These are phyloP conservation scores for Hypoxylon perforatum DNA, from an alignment of 495 filamentous ascomycete genomes.

Conservation along the genomic window DNA sequence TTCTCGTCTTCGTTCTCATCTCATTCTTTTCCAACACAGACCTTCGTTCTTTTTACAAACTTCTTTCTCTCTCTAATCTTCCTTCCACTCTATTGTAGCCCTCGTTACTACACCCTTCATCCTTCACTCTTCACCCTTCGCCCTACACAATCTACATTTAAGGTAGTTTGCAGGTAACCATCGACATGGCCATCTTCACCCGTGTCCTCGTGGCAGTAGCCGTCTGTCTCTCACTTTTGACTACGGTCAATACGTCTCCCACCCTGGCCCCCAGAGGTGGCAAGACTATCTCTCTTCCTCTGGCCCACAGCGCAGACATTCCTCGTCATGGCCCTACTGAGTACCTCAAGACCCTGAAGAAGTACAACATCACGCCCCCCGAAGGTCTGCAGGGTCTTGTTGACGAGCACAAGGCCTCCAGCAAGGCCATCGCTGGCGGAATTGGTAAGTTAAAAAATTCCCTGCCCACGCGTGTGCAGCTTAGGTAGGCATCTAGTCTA, in stretches of 20 bases:
- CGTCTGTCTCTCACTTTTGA: slow-evolving; percentile 32
- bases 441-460: slow-evolving; percentile 23
- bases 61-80: not conserved
- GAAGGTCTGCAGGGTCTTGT: slow-evolving; percentile 42
- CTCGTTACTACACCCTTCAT: slow-evolving; percentile 7
- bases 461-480: not conserved
- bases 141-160: no score
- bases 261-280: slow-evolving; percentile 14
- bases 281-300: slow-evolving; percentile 40
- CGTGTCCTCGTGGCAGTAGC: slow-evolving; percentile 30
- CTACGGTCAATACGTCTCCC: slow-evolving; percentile 16
- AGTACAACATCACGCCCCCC: slow-evolving; percentile 43
- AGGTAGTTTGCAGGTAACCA: not conserved
- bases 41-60: not conserved
- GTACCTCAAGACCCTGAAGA: slow-evolving; percentile 45
- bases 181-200: slow-evolving; percentile 31
- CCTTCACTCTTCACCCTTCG: slow-evolving; percentile 8
- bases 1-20: not conserved
- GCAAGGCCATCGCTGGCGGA: slow-evolving; percentile 20
- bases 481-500: no score
- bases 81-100: not conserved
- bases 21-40: slow-evolving; percentile 21
- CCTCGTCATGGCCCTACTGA: slow-evolving; percentile 45
- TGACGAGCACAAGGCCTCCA: slow-evolving; percentile 35
- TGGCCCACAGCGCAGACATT: slow-evolving; percentile 36